Base-by-base conservation (phyloP, 139 green algal species). In the Ostreobium quekettii region DNA sequence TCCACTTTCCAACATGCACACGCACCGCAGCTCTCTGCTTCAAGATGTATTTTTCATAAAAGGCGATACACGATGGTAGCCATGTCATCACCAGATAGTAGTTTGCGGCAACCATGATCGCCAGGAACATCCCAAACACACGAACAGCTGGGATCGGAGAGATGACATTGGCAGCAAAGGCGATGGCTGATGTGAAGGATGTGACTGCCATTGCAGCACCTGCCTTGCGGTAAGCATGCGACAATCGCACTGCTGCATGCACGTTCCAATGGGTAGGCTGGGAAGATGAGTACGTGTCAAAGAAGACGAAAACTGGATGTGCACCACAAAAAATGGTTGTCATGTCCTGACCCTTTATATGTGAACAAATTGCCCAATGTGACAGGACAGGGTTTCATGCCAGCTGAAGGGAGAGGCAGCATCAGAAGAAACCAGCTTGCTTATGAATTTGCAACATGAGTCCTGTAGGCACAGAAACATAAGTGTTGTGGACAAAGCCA, bases 81-180 rank as follows among this genome's bases (percentile, higher is more conserved):
- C 63, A 70, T 15, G 63, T 67, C 36, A 70, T 47, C 36, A 48
- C 63, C 38, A 70, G 63, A 48, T 39, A 39, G 39, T 70, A 70
- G 39, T 70, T 70, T 11, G 26, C 36, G 63, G 49, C 36, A 24
- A 70, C 63, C 38, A 70, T 47, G 38, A 48, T 60, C 24, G 63
- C 63, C n/a, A 70, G 39, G n/a, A 70, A 48, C 29, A 60, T 31
- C 22, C 63, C 63, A 32, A 70, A 70, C 7, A 32, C 39, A 22
- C 49, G 63, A 42, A 70, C 39, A 30, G 63, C 63, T 24, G 63
- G 63, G 26, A 70, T 65, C 4, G 63, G 38, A 32, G 63, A 70
- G 39, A 70, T 61, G 24, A 70, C 39, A 15, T 70, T 70, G 63
- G 63, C 63, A 24, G 63, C 63, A 33, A 70, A 70, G 36, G 63